Conservation (phyloP, 139 green algal species). For the Edaphochlamys debaryana region DNA sequence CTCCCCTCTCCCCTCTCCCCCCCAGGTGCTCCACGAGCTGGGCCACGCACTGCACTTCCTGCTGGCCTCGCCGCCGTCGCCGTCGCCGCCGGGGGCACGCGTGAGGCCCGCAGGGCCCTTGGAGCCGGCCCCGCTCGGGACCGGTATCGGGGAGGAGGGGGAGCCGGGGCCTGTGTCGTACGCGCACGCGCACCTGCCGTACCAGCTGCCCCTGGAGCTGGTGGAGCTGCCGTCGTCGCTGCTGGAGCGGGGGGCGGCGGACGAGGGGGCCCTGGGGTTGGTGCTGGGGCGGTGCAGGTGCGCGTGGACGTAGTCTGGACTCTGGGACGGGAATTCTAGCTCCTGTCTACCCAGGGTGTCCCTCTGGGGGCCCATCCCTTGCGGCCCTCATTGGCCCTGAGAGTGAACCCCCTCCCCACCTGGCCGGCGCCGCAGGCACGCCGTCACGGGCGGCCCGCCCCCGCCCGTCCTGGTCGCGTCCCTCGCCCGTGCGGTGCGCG, state of each 20-base stretch:
- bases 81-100: not conserved
- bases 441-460: not conserved
- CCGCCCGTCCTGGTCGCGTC: not conserved
- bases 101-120: not conserved
- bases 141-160: too few relatives aligned
- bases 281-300: constrained; percentile 19
- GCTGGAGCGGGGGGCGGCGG: constrained; percentile 21
- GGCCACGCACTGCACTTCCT: constrained; percentile 36
- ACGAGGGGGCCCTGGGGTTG: not conserved
- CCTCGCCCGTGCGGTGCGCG: constrained; percentile 15
- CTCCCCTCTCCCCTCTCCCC: too few relatives aligned
- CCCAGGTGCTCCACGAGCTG: constrained; percentile 34
- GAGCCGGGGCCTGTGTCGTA: too few relatives aligned
- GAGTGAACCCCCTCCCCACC: too few relatives aligned
- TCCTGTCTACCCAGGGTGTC: not conserved
- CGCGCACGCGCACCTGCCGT: not conserved
- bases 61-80: constrained; percentile 3
- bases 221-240: constrained; percentile 28
- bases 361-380: not conserved
- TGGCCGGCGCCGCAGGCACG: constrained; percentile 23
- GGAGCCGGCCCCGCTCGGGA: not conserved
- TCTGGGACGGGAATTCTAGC: not conserved
- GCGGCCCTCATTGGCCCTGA: too few relatives aligned
- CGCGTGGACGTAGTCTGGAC: not conserved
- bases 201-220: constrained; percentile 28